Base-by-base conservation (phyloP, 768 basidiomycete species). In the Lactifluus hygrophoroides region DNA sequence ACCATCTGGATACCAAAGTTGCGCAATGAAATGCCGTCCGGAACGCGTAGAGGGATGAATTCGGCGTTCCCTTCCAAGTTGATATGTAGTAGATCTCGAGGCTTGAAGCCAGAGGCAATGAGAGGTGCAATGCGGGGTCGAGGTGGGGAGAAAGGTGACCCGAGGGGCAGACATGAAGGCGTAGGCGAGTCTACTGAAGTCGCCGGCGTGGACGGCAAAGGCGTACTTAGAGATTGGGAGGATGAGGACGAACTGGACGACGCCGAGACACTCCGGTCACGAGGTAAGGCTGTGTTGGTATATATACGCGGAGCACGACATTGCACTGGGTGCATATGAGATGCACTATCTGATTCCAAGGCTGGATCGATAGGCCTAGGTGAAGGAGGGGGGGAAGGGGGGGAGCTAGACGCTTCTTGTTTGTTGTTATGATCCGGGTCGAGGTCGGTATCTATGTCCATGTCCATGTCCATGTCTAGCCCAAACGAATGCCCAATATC, bases 1-100 rank as follows among this genome's bases (percentile, higher is more conserved):
- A 91, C 87, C 64, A 88, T 82, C 70, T 94, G 93, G 58, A 92
- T 87, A 28, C 89, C 88, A 69, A 94, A 93, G 74, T 94, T 92
- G 63, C 93, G 77, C 66, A 90, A 72, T 59, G 83, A 86, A 57
- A 90, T 90, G 17, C 90, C 90, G 64, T 89, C 85, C 10, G 90
- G 90, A 55, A 92, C 85, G 54, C 76, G 76, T 14, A 80, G 78
- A 42, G 86, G 84, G 37, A 83, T 77, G 63, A 92, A 91, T 64
- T 85, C 82, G 74, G 83, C 84, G 49, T 75, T 72, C 51, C 65
- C 66, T 34, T 70, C 69, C n/a, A 67, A 70, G 2, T 73, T 71
- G 11, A 66, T 51, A 25, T 69, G 67, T 42, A 76, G 64, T 44
- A 76, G 67, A 21, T 77, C 74, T 56, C 69, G 66, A 35, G 71